These are phyloP conservation scores for Aspergillus thermomutatus DNA, from an alignment of 2,329 filamentous ascomycete species.

Conservation along the genomic window DNA sequence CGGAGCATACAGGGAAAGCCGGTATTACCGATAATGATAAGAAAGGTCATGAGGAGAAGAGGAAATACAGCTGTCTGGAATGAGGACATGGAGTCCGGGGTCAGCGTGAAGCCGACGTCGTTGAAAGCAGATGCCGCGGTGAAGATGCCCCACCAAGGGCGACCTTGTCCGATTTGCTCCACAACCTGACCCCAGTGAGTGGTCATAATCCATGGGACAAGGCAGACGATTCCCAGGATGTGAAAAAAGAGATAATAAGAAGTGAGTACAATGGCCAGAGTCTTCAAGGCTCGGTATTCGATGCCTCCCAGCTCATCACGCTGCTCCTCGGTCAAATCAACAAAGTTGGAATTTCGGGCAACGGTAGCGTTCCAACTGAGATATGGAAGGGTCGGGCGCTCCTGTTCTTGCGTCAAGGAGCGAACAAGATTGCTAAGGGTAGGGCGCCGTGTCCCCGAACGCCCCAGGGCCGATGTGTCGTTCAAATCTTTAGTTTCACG, in stretches of 20 bases:
- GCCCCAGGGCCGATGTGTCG: constrained; percentile 22
- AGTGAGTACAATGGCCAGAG: constrained; percentile 72
- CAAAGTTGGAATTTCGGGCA: constrained; percentile 87
- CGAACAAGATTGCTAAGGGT: constrained; percentile 33
- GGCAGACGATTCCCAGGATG: constrained; percentile 66
- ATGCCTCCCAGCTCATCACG: constrained; percentile 94
- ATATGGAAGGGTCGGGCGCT: constrained; percentile 68
- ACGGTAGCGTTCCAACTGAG: constrained; percentile 92
- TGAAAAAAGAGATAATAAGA: constrained; percentile 83
- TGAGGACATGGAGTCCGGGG: constrained; percentile 88
- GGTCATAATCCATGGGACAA: constrained; percentile 77
- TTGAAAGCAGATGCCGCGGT: constrained; percentile 86
- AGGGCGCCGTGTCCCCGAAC: constrained; percentile 24
- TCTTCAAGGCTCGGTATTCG: constrained; percentile 89
- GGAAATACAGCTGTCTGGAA: constrained; percentile 76
- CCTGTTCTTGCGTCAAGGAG: constrained; percentile 36
- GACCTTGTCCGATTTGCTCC: constrained; percentile 57
- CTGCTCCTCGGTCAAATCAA: constrained; percentile 83
- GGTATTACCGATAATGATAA: constrained; percentile 93
- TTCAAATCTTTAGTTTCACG: constrained; percentile 29
- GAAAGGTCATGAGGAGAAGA: constrained; percentile 73
- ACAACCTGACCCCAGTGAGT: constrained; percentile 64
- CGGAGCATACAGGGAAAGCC: constrained; percentile 93
- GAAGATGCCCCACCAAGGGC: constrained; percentile 89
- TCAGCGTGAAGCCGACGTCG: constrained; percentile 90